Evolutionary conservation across 2,329 filamentous ascomycete species (phyloP), one percentile per base, ranked within the genome.

Genomic region (Pochonia chlamydosporia): DNA sequence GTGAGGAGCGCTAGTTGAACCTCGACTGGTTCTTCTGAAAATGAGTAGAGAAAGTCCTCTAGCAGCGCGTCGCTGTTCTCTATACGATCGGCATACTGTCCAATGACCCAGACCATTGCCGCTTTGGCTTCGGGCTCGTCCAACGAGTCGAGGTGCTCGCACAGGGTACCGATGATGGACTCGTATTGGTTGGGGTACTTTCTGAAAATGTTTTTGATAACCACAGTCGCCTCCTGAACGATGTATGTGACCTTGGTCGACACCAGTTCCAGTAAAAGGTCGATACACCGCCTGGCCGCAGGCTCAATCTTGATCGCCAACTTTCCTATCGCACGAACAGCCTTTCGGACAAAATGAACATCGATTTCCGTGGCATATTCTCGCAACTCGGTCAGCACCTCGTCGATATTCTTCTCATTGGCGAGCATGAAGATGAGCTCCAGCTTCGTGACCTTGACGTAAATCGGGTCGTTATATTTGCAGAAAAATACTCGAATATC

Each of bases 401-500:
- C 89, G 42, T 89, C 85, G 57, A 99, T 99, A 64, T 99, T 99
- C 59, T 85, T 87, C 67, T 96, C 90, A 28, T 82, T 96, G 7
- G 93, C 93, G 50, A 99, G 79, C 93, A 97, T 99, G 68, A 99
- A 99, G 56, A 99, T 97, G 57, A 99, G 79, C 69, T 99, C 93
- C 43, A 99, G 78, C 69, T 99, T 99, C 14, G 93, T 99, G 44
- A 99, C 93, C 68, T 99, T 99, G 70, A 99, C 93, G 65, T 97
- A 99, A 54, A 99, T 99, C 0, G 93, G 93, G 62, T 99, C 93
- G 65, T 99, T 99, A 70, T 99, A 99, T 75, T 99, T 99, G 82
- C 93, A 99, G 70, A 99, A 99, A 71, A 99, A 99, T 26, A 99
- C 93, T 40, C 93, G 83, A 52, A 99, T 97, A 66, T 99, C 93